Evolutionary conservation across 306 rosid species (phyloP).

Genomic region (Acacia melanoxylon): DNA sequence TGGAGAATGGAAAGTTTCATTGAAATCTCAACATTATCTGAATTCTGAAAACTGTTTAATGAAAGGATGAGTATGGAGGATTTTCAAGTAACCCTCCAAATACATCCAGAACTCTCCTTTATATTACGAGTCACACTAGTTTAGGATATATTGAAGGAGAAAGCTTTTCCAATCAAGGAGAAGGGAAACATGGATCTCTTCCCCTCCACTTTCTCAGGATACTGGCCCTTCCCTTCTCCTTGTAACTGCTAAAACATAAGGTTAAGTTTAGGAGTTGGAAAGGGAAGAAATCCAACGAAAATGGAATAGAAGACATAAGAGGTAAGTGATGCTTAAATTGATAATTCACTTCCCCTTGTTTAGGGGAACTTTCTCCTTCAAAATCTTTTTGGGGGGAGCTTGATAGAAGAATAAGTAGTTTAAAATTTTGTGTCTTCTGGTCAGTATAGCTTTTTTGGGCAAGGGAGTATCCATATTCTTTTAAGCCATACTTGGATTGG

Average conservation of each 20-base stretch:
- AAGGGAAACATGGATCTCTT: not conserved
- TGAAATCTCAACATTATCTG: not conserved
- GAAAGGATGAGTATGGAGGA: not conserved
- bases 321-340: not conserved
- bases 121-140: not conserved
- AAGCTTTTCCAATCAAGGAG: not conserved
- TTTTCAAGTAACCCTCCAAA: not conserved
- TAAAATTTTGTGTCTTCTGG: not conserved
- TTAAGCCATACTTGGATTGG: conserved; percentile 4
- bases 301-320: not conserved
- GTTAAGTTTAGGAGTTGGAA: not conserved
- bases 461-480: not conserved
- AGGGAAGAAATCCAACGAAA: not conserved
- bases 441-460: not conserved
- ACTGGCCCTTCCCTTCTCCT: not conserved
- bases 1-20: not conserved
- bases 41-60: not conserved
- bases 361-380: not conserved
- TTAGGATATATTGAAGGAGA: not conserved
- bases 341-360: not conserved
- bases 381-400: not conserved
- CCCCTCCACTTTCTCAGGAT: not conserved
- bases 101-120: not conserved
- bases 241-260: not conserved
- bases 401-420: not conserved